A percentile compares a stretch with the other conserved stretches of the same genome.
Evolutionary conservation across 345 rosid genomes (phyloP).

Genomic region (Ailanthus altissimus): DNA sequence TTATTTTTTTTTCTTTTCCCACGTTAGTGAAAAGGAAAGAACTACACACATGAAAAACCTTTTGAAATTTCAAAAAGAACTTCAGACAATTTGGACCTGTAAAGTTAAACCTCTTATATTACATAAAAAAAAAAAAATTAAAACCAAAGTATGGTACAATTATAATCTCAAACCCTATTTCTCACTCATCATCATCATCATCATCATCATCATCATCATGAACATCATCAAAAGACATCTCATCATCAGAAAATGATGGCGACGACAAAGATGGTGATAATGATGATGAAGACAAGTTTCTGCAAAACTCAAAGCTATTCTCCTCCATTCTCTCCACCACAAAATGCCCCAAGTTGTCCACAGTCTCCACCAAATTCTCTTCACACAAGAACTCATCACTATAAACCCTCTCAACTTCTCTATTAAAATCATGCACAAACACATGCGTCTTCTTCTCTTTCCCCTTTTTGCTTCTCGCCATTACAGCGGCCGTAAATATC

Average conservation of each 20-base stretch:
- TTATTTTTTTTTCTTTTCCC: slow-evolving; percentile 1
- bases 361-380: slow-evolving; percentile 64
- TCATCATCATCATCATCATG: slow-evolving; percentile 28
- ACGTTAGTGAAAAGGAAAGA: slow-evolving; percentile 21
- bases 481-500: slow-evolving; percentile 75
- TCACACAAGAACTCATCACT: slow-evolving; percentile 72
- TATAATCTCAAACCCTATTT: slow-evolving; percentile 11
- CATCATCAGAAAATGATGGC: slow-evolving; percentile 21
- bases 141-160: slow-evolving; percentile 12
- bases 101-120: slow-evolving; percentile 23
- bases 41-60: not conserved
- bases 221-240: slow-evolving; percentile 1
- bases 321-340: slow-evolving; percentile 35
- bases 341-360: slow-evolving; percentile 62
- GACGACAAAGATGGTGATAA: slow-evolving; percentile 28
- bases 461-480: slow-evolving; percentile 59
- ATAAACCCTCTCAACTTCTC: slow-evolving; percentile 67
- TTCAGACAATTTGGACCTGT: slow-evolving; percentile 18
- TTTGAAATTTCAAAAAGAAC: slow-evolving; percentile 14
- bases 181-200: too few relatives aligned
- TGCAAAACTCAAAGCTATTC: slow-evolving; percentile 48
- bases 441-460: slow-evolving; percentile 55
- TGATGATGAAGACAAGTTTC: slow-evolving; percentile 35
- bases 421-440: slow-evolving; percentile 70
- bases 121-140: not conserved